These are phyloP conservation scores for Coprinopsis cinerea DNA, from an alignment of 768 basidiomycete species.

Conservation along the genomic window DNA sequence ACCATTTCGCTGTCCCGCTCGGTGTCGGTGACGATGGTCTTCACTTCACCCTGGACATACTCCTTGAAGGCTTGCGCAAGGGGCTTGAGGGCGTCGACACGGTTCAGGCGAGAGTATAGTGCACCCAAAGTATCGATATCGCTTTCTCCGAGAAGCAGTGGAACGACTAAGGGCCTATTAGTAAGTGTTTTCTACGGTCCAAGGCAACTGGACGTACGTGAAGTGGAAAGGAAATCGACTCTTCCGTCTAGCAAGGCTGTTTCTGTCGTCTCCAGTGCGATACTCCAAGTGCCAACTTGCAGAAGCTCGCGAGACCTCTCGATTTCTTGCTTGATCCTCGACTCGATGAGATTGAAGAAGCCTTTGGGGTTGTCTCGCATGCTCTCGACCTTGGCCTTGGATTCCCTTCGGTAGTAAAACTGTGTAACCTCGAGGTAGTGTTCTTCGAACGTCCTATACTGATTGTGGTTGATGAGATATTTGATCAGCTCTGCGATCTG, in stretches of 20 bases:
- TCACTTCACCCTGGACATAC: slow-evolving; percentile 43
- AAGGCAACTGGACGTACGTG: slow-evolving; percentile 20
- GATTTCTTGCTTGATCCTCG: slow-evolving; percentile 50
- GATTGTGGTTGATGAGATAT: slow-evolving; percentile 50
- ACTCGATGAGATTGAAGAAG: slow-evolving; percentile 47
- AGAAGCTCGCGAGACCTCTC: slow-evolving; percentile 48
- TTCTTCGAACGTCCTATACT: slow-evolving; percentile 57
- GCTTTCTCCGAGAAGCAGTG: slow-evolving; percentile 42
- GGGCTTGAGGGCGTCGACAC: slow-evolving; percentile 47
- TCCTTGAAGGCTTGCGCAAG: slow-evolving; percentile 58
- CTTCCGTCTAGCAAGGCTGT: slow-evolving; percentile 39
- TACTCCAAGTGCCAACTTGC: slow-evolving; percentile 40
- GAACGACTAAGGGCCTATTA: slow-evolving; percentile 39
- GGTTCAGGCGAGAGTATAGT: slow-evolving; percentile 59
- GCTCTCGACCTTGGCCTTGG: slow-evolving; percentile 28
- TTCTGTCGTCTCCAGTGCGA: slow-evolving; percentile 51
- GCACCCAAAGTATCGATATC: slow-evolving; percentile 36
- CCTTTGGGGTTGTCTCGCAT: slow-evolving; percentile 37
- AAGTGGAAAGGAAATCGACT: slow-evolving; percentile 32
- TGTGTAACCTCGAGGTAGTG: slow-evolving; percentile 45
- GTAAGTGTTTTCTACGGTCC: background rate
- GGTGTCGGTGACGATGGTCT: slow-evolving; percentile 58
- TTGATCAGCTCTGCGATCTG: slow-evolving; percentile 46
- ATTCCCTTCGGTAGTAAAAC: slow-evolving; percentile 51
- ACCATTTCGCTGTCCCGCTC: slow-evolving; percentile 75